Base-by-base conservation (phyloP, 2,329 filamentous ascomycete species). In the Cordyceps sp. region DNA sequence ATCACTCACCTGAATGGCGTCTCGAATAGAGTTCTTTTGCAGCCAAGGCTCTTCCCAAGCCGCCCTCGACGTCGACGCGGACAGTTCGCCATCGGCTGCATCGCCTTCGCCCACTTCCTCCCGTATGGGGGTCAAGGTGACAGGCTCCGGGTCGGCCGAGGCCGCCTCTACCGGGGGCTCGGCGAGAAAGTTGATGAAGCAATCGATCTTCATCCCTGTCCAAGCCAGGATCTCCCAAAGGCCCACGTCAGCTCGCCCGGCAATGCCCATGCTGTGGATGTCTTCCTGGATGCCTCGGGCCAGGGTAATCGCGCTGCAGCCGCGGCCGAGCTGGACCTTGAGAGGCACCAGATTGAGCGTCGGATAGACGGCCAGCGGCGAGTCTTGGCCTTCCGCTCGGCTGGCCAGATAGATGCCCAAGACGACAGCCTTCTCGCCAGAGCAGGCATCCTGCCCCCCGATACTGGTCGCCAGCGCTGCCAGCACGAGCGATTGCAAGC, bases 391-490 rank as follows among this genome's bases (percentile, higher is more conserved):
- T 8, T 64, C 52, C 0, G 66, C 64, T 32, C 84, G 69, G 48
- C 92, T 93, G 26, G 84, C 81, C 8, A 93, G 67, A 50, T 93
- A 94, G 16, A 93, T 54, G 2, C 85, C 86, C 31, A 93, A 64
- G 0, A 83, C 55, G 2, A 81, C 39, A n/a, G 33, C 30, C 2
- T 29, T 17, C 8, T 27, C 29, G 13, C 24, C 26, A 4, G 21
- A n/a, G 6, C 29, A 25, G 12, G 22, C n/a, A 3, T 24, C 52
- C 25, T 69, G 58, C 6, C 45, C 41, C 30, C 51, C 44, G 3
- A 58, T 45, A 10, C 50, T 45, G 38, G 64, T 69, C 3, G 79
- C 71, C 39, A 78, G 81, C 0, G 67, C 62, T 0, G 83, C 82
- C 35, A 93, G 71, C 48, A 93, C 75, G 1, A 90, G 48, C 1